These are phyloP conservation scores for Penicillium daleae DNA, from an alignment of 495 filamentous ascomycete species.

Conservation along the genomic window DNA sequence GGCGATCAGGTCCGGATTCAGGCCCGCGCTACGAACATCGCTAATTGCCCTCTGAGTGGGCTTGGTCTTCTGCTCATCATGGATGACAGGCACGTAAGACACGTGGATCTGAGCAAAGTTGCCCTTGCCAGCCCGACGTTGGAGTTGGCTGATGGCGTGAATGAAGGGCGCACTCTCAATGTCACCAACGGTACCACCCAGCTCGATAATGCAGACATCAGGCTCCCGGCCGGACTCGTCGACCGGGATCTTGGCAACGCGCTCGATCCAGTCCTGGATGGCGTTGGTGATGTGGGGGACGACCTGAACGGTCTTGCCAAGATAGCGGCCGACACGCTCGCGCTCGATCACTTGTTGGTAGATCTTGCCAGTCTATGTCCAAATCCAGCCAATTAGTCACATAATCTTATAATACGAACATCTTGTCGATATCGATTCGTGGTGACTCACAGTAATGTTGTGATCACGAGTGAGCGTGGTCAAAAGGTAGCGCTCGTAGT, in stretches of 20 bases:
- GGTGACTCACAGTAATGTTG: slow-evolving; percentile 30
- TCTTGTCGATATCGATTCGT: background rate
- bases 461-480: slow-evolving; percentile 30
- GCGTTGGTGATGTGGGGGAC: slow-evolving; percentile 90
- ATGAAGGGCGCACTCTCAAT: slow-evolving; percentile 92
- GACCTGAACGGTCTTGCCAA: slow-evolving; percentile 91
- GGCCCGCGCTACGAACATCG: slow-evolving; percentile 75
- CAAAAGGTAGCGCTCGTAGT: slow-evolving; percentile 70
- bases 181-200: slow-evolving; percentile 79
- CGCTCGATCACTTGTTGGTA: slow-evolving; percentile 83
- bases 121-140: slow-evolving; percentile 68
- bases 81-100: slow-evolving; percentile 40
- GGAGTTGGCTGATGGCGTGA: slow-evolving; percentile 80
- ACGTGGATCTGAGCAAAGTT: slow-evolving; percentile 80
- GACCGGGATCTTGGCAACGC: slow-evolving; percentile 83
- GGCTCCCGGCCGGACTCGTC: slow-evolving; percentile 82
- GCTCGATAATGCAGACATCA: slow-evolving; percentile 89
- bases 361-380: slow-evolving; percentile 68
- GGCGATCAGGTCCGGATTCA: slow-evolving; percentile 90
- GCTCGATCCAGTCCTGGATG: slow-evolving; percentile 90
- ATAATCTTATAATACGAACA: background rate
- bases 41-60: slow-evolving; percentile 91
- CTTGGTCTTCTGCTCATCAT: slow-evolving; percentile 88
- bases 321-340: slow-evolving; percentile 81
- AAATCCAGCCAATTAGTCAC: background rate